phyloP scores from a whole-genome alignment of 1,284 basidiomycete species.

The Leccinum fuscescens region DNA sequence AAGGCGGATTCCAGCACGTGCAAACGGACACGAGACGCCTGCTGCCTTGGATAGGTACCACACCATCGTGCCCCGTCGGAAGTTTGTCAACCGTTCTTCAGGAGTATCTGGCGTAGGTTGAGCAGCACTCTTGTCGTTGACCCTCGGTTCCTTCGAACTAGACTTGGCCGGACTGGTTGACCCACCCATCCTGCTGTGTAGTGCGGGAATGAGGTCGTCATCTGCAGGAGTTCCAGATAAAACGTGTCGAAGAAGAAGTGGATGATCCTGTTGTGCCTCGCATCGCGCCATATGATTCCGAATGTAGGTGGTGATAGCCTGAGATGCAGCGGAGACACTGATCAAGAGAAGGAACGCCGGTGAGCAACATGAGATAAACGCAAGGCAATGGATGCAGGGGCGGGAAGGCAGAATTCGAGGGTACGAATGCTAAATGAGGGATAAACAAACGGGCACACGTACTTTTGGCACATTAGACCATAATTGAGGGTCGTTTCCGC shows the following conservation, averaged over 20 bases:
- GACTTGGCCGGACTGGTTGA: constrained; percentile 48
- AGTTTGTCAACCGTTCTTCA: constrained; percentile 62
- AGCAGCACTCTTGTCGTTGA: constrained; percentile 10
- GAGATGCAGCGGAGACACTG: constrained; percentile 71
- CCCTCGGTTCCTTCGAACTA: constrained; percentile 15
- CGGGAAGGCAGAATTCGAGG: neutral
- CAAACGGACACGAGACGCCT: constrained; percentile 71
- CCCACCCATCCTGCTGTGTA: constrained; percentile 68
- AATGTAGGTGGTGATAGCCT: constrained; percentile 77
- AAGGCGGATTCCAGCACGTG: constrained; percentile 64
- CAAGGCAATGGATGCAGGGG: constrained; percentile 14
- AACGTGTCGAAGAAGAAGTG: constrained; percentile 67
- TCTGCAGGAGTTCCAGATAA: constrained; percentile 68
- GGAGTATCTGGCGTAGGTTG: constrained; percentile 3
- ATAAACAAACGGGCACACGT: constrained; percentile 30
- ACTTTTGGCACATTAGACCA: constrained; percentile 56
- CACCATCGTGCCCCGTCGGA: constrained; percentile 71
- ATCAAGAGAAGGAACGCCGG: constrained; percentile 2
- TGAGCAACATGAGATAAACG: constrained; percentile 18
- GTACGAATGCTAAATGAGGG: constrained; percentile 7
- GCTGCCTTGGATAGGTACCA: constrained; percentile 76
- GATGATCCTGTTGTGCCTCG: constrained; percentile 65
- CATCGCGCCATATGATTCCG: constrained; percentile 69
- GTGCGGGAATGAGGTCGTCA: constrained; percentile 68
- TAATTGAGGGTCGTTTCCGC: constrained; percentile 63